phyloP scores from a whole-genome alignment of 1,284 basidiomycete species.

The Ustilago trichophora region DNA sequence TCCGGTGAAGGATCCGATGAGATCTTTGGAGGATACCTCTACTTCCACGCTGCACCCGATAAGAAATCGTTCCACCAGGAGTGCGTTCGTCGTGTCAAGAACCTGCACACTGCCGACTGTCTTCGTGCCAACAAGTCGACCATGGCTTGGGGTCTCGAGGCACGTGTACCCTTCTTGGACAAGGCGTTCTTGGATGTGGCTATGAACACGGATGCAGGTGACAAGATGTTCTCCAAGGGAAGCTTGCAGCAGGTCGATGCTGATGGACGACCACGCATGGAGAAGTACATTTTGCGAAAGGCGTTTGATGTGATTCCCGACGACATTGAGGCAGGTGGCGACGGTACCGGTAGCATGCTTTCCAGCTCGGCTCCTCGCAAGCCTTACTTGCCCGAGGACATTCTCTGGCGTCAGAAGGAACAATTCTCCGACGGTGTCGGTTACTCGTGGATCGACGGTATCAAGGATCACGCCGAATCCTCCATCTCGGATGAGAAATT shows the following conservation, averaged over 20 bases:
- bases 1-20: constrained; percentile 98
- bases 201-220: constrained; percentile 87
- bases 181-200: constrained; percentile 92
- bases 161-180: constrained; percentile 98
- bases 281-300: constrained; percentile 91
- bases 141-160: constrained; percentile 99
- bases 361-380: constrained; percentile 17
- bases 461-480: constrained; percentile 85
- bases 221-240: constrained; percentile 93
- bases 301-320: constrained; percentile 87
- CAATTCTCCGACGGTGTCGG: constrained; percentile 99
- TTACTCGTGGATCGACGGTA: constrained; percentile 99
- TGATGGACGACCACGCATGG: constrained; percentile 64
- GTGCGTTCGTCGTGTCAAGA: constrained; percentile 92
- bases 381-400: constrained; percentile 90
- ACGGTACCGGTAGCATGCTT: constrained; percentile 29
- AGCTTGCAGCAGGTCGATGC: constrained; percentile 76
- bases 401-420: constrained; percentile 99
- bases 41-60: constrained; percentile 98
- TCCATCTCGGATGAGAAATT: constrained; percentile 84
- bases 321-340: constrained; percentile 73
- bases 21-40: constrained; percentile 98
- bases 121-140: constrained; percentile 99
- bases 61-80: constrained; percentile 92
- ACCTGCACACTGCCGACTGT: constrained; percentile 97